phyloP scores from a whole-genome alignment of 1,139 yeast genomes.

The Citeromyces siamensis region DNA sequence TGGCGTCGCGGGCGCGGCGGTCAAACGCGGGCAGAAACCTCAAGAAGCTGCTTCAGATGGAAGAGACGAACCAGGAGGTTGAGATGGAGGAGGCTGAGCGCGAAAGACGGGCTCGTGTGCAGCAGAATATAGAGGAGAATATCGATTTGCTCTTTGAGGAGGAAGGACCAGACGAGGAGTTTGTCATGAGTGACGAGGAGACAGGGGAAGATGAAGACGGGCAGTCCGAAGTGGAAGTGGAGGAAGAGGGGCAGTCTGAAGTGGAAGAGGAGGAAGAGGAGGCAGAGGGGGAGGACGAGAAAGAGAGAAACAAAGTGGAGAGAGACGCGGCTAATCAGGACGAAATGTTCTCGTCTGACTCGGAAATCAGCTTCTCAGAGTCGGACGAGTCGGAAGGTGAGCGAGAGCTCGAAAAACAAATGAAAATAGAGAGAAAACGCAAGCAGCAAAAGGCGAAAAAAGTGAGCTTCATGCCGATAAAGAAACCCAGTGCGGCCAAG shows the following conservation, averaged over 20 bases:
- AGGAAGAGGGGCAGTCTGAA: slow-evolving; percentile 15
- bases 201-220: slow-evolving; percentile 12
- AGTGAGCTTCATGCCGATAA: slow-evolving; percentile 3
- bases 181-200: slow-evolving; percentile 5
- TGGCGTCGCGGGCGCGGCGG: slow-evolving; percentile 66
- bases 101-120: slow-evolving; percentile 10
- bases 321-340: slow-evolving; percentile 22
- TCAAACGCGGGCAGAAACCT: slow-evolving; percentile 87
- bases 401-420: slow-evolving; percentile 43
- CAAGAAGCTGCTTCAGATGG: slow-evolving; percentile 61
- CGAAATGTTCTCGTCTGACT: slow-evolving; percentile 36
- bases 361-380: slow-evolving; percentile 20
- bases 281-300: slow-evolving; percentile 6
- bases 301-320: slow-evolving; percentile 11
- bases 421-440: slow-evolving; percentile 28
- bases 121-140: slow-evolving; percentile 58
- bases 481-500: slow-evolving; percentile 6
- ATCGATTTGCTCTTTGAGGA: slow-evolving; percentile 32
- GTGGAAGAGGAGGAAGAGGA: slow-evolving; percentile 10
- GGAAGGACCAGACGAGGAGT: slow-evolving; percentile 13
- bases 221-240: slow-evolving; percentile 12
- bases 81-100: slow-evolving; percentile 18
- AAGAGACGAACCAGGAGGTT: slow-evolving; percentile 31
- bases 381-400: slow-evolving; percentile 58
- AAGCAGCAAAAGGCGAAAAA: slow-evolving; percentile 18